Percentiles rank a stretch among this genome's conserved stretches.
Conservation (phyloP, 1,284 basidiomycete species). For the Takashimella tepidaria region DNA sequence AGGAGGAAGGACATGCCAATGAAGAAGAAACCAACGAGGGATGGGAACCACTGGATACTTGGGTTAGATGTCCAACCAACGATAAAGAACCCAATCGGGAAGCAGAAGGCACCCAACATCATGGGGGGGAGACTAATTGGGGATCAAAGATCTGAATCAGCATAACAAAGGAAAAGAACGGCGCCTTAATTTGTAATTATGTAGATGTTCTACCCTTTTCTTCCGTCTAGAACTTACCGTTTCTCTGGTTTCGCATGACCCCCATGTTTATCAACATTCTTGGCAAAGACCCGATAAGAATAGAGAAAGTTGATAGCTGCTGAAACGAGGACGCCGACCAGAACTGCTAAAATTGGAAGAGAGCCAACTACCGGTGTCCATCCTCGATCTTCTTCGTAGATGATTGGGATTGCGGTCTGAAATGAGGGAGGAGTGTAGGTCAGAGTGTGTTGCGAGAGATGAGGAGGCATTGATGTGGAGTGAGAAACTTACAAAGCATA, state of each 20-base stretch:
- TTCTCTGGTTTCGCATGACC: conserved; percentile 34
- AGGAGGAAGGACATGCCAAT: conserved; percentile 42
- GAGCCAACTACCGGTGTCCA: conserved; percentile 36
- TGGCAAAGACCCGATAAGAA: conserved; percentile 27
- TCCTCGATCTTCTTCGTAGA: conserved; percentile 35
- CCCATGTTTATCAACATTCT: conserved; percentile 27
- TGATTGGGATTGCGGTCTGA: conserved; percentile 34
- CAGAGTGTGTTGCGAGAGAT: conserved; percentile 8
- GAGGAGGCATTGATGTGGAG: no score
- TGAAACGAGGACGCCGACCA: conserved; percentile 18
- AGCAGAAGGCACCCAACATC: conserved; percentile 38
- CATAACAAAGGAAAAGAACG: no score
- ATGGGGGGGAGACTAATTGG: conserved; percentile 29
- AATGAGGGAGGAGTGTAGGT: not conserved
- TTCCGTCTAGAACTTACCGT: conserved; percentile 23
- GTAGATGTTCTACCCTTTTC: no score
- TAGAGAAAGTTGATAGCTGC: conserved; percentile 37
- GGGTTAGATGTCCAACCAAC: conserved; percentile 43
- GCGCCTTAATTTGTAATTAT: no score
- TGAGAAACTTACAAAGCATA: conserved; percentile 34
- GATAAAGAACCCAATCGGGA: conserved; percentile 44
- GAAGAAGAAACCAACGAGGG: conserved; percentile 35
- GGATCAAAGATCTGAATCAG: conserved; percentile 4
- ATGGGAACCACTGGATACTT: conserved; percentile 38
- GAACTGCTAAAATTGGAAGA: conserved; percentile 42